These are phyloP conservation scores for Boletus fagicola DNA, from an alignment of 768 basidiomycete species.

Conservation along the genomic window DNA sequence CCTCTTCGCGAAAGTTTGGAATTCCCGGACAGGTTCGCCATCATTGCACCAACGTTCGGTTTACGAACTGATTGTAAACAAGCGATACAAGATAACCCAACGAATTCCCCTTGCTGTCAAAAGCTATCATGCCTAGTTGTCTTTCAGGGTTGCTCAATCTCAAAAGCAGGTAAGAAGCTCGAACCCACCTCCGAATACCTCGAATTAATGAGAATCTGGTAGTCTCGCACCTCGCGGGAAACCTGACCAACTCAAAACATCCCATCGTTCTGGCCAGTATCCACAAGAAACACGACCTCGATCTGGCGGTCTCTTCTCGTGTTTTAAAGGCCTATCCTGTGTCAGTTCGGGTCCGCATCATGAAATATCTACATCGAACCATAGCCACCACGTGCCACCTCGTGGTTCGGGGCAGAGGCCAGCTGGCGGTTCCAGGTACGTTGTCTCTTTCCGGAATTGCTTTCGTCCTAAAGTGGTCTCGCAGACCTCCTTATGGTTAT, in stretches of 20 bases:
- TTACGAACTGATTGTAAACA: not conserved
- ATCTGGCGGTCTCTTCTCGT: not conserved
- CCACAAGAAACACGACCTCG: not conserved
- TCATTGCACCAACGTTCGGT: not conserved
- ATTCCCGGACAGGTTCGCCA: not conserved
- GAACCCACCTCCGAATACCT: not conserved
- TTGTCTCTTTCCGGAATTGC: not conserved
- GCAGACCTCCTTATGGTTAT: not conserved
- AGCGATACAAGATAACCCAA: not conserved
- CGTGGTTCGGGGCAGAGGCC: not conserved
- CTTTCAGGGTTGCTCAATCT: not conserved
- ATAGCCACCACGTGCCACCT: not conserved
- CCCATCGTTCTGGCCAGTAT: not conserved
- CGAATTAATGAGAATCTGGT: not conserved
- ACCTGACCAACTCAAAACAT: not conserved
- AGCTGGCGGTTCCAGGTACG: not conserved
- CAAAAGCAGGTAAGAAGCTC: not conserved
- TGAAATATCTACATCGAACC: not conserved
- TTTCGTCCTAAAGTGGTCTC: not conserved
- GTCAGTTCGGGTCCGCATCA: not conserved
- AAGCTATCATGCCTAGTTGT: not conserved
- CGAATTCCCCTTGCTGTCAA: not conserved
- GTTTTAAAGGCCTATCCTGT: not conserved
- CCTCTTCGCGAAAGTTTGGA: not conserved
- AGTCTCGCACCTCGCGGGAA: conserved; percentile 6